Evolutionary conservation across 2,329 filamentous ascomycete species (phyloP), one percentile per base, ranked within the genome.

Genomic region (Penicillium fuscoglaucum): DNA sequence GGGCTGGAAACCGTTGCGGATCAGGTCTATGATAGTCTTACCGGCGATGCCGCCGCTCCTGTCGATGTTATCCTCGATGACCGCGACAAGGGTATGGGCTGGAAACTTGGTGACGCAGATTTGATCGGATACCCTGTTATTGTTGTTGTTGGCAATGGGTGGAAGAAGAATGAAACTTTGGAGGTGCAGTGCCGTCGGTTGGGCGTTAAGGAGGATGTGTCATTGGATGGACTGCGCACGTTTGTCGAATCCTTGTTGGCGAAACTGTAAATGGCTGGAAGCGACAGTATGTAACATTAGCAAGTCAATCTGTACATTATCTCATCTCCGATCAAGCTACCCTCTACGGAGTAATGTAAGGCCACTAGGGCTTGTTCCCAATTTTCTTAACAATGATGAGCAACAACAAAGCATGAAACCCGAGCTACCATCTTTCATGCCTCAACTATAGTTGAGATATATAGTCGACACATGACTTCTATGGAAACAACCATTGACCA

Each of bases 71-170:
- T 91, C 2, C 75, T 96, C 1, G 92, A 96, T 72, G 92, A 96
- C 74, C 82, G 89, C 19, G 74, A 78, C 29, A 83, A 85, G 65
- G 79, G 83, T 1, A 80, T 97, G 60, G 84, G 86, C 3, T 96
- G 91, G 90, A 98, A 96, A 74, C 79, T 98, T 70, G 87, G 86
- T 39, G 95, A 99, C 76, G 95, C 93, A 1, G 93, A 98, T 73
- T 72, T 95, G 58, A 85, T 93, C 55, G 95, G 95, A 3, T 96
- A 96, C 72, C 93, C 93, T 0, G 81, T 98, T 13, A 81, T 93
- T 9, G 80, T 97, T 13, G 82, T 97, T 2, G 74, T 98, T 33
- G 93, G 93, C 0, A 88, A 84, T 61, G 79, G 79, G 4, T 96
- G 90, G 88, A 76, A 82, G 39, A 73, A 75, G 33, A 76, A 80